Evolutionary conservation across 2,329 filamentous ascomycete genomes (phyloP).

Genomic region (Endothia cerciana): DNA sequence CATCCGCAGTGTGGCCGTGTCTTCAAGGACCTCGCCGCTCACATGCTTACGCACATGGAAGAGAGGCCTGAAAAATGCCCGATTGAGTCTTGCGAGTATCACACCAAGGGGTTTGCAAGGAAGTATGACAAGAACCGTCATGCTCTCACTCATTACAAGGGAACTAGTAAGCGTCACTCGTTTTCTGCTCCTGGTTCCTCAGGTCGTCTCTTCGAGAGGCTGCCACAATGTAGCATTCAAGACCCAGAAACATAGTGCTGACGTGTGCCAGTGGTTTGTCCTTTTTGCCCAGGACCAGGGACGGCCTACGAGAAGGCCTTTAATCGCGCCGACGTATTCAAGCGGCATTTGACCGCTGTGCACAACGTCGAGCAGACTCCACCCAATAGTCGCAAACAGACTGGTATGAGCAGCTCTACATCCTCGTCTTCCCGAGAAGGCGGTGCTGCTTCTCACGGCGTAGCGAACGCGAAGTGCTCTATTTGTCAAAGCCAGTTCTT

Average conservation of each 20-base stretch:
- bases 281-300: constrained; percentile 88
- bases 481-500: constrained; percentile 81
- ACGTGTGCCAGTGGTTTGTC: constrained; percentile 76
- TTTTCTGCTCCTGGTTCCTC: not conserved
- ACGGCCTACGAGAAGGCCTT: constrained; percentile 92
- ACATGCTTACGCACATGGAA: constrained; percentile 94
- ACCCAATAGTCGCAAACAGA: constrained; percentile 79
- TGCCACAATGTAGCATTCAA: too few species aligned
- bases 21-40: constrained; percentile 73
- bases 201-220: not conserved
- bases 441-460: constrained; percentile 14
- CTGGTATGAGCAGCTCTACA: constrained; percentile 19
- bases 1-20: constrained; percentile 62
- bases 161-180: constrained; percentile 53
- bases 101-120: constrained; percentile 89
- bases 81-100: constrained; percentile 90
- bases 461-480: constrained; percentile 80
- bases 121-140: constrained; percentile 99
- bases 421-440: constrained; percentile 14
- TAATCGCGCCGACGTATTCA: constrained; percentile 96
- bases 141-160: constrained; percentile 95
- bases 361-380: constrained; percentile 94
- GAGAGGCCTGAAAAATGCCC: constrained; percentile 96
- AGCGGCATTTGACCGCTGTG: constrained; percentile 88
- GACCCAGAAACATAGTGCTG: not conserved